Conservation (phyloP, 768 basidiomycete species). For the Porphyrellus cyaneotinctus region DNA sequence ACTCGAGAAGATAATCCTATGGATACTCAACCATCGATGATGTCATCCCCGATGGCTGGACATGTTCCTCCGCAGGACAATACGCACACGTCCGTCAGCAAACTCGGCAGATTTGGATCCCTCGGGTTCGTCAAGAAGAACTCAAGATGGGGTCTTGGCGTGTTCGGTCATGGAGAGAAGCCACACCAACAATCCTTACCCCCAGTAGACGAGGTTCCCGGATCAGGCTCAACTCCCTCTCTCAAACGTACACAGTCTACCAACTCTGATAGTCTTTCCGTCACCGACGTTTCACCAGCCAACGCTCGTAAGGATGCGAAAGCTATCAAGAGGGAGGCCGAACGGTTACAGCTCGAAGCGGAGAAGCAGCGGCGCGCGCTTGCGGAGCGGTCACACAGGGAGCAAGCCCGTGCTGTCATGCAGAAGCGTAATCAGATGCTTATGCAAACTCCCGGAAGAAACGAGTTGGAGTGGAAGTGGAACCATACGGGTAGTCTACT, state of each 20-base stretch:
- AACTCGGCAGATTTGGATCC: conserved; percentile 53
- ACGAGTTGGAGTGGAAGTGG: conserved; percentile 63
- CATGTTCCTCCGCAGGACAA: conserved; percentile 36
- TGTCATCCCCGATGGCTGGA: conserved; percentile 38
- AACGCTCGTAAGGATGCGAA: conserved; percentile 56
- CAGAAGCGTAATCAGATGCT: conserved; percentile 79
- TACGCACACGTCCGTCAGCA: conserved; percentile 43
- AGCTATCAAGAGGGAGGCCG: conserved; percentile 78
- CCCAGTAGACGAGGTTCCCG: conserved; percentile 68
- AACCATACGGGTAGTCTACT: conserved; percentile 38
- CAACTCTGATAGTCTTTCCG: conserved; percentile 67
- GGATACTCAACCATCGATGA: conserved; percentile 48
- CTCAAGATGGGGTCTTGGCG: conserved; percentile 58
- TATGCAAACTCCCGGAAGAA: conserved; percentile 46
- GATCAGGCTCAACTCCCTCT: conserved; percentile 53
- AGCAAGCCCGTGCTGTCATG: conserved; percentile 91
- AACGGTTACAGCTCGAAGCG: conserved; percentile 72
- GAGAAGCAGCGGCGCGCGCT: conserved; percentile 81
- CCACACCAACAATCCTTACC: conserved; percentile 56
- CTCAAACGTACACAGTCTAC: conserved; percentile 78
- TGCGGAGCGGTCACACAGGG: conserved; percentile 69
- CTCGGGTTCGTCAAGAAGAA: conserved; percentile 68
- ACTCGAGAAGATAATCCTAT: conserved; percentile 41
- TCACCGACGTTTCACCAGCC: conserved; percentile 44
- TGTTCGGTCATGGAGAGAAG: conserved; percentile 74